A percentile compares a stretch with the other conserved stretches of the same genome.
Conservation (phyloP, 148 eudicot genomes). For the Rhododendron griersonianum region DNA sequence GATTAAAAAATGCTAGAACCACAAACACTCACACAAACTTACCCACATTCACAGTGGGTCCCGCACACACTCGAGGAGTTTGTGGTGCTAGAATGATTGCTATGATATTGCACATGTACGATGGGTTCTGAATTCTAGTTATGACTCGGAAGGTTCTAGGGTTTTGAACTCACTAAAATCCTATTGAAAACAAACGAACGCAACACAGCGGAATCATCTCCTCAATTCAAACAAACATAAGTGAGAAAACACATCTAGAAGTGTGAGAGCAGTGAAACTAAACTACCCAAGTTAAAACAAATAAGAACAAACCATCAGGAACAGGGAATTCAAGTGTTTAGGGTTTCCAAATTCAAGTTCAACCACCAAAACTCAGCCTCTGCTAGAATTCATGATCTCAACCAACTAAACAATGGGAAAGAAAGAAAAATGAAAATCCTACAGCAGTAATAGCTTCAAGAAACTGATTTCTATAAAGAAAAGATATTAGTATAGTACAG, state of each 20-base stretch:
- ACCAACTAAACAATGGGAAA: background rate
- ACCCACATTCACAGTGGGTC: too few relatives aligned
- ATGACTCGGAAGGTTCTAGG: background rate
- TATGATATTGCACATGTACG: background rate
- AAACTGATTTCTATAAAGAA: background rate
- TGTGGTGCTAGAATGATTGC: background rate
- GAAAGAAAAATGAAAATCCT: background rate
- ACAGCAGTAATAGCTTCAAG: background rate
- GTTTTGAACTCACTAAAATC: background rate
- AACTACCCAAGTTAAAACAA: background rate
- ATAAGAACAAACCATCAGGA: background rate
- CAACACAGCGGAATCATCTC: background rate
- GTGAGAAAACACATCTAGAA: background rate
- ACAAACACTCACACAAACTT: background rate
- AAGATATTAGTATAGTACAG: background rate
- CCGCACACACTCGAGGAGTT: too few relatives aligned
- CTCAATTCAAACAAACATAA: background rate
- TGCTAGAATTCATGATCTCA: background rate
- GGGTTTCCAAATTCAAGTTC: constrained; percentile 7
- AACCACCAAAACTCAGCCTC: background rate
- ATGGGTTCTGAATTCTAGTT: background rate
- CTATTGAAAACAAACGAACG: background rate
- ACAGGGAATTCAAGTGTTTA: background rate
- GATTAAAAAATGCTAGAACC: background rate
- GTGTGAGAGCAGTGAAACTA: background rate